Evolutionary conservation across 2,329 filamentous ascomycete genomes (phyloP).

Genomic region (Fusarium sp.): DNA sequence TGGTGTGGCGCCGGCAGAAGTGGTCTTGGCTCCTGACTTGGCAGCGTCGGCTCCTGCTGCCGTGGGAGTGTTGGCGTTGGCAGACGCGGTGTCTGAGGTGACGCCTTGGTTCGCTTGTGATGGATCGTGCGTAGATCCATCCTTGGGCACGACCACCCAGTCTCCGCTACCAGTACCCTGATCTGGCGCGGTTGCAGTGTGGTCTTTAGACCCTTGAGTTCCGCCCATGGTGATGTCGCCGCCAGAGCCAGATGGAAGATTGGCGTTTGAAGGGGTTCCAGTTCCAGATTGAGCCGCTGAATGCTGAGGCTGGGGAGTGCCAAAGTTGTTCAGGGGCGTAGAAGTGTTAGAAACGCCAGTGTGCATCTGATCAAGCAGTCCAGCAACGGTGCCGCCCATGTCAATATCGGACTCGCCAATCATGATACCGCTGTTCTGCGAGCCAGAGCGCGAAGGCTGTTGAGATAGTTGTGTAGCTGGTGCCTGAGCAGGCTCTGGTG

Average conservation of each 20-base stretch:
- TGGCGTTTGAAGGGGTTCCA: conserved; percentile 63
- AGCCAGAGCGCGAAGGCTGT: conserved; percentile 63
- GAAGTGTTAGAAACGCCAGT: conserved; percentile 67
- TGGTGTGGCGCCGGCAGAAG: conserved; percentile 37
- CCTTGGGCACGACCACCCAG: conserved; percentile 79
- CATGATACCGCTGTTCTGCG: conserved; percentile 64
- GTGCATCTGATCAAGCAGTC: conserved; percentile 74
- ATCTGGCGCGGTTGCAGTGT: conserved; percentile 55
- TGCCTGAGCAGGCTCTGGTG: conserved; percentile 55
- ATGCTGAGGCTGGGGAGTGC: conserved; percentile 67
- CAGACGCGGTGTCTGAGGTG: conserved; percentile 25
- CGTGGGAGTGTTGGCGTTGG: conserved; percentile 47
- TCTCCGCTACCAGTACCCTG: conserved; percentile 67
- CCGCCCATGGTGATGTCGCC: conserved; percentile 63
- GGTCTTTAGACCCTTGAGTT: conserved; percentile 51
- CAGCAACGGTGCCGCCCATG: conserved; percentile 71
- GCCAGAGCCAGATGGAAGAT: conserved; percentile 53
- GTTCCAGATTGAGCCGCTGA: conserved; percentile 65
- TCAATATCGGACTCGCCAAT: conserved; percentile 69
- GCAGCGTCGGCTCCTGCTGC: conserved; percentile 32
- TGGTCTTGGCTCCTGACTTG: conserved; percentile 34
- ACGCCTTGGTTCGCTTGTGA: conserved; percentile 27
- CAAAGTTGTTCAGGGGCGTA: conserved; percentile 68
- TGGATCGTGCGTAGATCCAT: conserved; percentile 57
- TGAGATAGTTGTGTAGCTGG: conserved; percentile 56